Base-by-base conservation (phyloP, 2,329 filamentous ascomycete genomes). In the Arthroderma uncinatum region DNA sequence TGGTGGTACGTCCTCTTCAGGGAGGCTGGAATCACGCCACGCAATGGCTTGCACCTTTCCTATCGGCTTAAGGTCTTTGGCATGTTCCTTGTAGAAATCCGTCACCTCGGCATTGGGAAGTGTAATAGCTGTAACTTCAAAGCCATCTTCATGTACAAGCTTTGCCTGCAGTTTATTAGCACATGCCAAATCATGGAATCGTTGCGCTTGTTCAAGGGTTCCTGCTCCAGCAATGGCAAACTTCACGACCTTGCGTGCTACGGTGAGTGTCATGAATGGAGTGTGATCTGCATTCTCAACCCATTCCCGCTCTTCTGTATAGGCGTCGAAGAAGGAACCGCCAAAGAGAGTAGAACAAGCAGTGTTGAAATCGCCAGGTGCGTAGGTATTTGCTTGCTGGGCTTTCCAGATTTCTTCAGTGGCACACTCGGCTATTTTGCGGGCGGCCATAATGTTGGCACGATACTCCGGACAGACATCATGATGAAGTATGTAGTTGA, bases 401-500 rank as follows among this genome's bases (percentile, higher is more conserved):
- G 84, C 76, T 55, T 79, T 76, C 60, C 80, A 80, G 36, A 93
- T 76, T 70, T 97, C 89, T 1, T 73, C 65, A 2, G 82, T 77
- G 1, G 87, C 89, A 12, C 76, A 66, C 19, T 83, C 78, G 64
- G 89, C 95, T 28, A 92, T 68, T 1, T 69, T 68, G 6, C 85
- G 75, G 0, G 91, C 89, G 0, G 78, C 74, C 14, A 80, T 72
- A 58, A 97, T 77, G 61, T 92, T 81, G 0, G 78, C 74, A 0
- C 71, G 76, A 66, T 91, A 87, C 68, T 97, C 93, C 0, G 87
- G 85, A 65, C 90, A 95, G 14, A 94, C 92, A 37, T 87, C 81
- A 66, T 97, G 91, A 59, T 86, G 81, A 8, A 91, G 76, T 0
- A 97, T 76, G 63, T 96, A 98, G 62, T 89, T 87, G 61, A 95